Evolutionary conservation across 140 eudicot species (phyloP).

Genomic region (Cichorium intybus): DNA sequence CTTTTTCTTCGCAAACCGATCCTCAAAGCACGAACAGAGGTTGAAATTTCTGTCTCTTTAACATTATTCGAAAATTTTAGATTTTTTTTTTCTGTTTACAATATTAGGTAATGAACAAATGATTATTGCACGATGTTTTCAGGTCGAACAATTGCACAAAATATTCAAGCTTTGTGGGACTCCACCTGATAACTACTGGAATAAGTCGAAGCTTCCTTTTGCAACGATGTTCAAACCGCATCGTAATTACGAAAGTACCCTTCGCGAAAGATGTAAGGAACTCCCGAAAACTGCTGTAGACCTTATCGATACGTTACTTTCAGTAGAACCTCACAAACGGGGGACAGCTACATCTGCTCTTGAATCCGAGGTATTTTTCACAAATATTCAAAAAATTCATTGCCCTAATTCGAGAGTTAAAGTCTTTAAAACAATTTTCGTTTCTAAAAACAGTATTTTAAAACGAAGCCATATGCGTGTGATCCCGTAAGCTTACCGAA

Average conservation of each 20-base stretch:
- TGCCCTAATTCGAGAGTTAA: background rate
- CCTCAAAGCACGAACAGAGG: conserved; percentile 91
- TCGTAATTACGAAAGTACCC: conserved; percentile 60
- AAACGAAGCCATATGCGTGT: conserved; percentile 68
- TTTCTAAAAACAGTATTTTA: conserved; percentile 56
- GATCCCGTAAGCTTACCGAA: conserved; percentile 81
- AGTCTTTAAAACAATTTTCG: no score
- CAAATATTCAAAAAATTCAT: background rate
- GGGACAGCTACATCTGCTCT: conserved; percentile 85
- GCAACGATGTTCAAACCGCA: conserved; percentile 84
- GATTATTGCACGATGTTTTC: background rate
- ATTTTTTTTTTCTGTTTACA: no score
- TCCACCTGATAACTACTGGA: conserved; percentile 75
- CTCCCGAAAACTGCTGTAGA: conserved; percentile 61
- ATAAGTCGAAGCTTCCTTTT: conserved; percentile 65
- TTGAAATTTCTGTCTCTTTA: conserved; percentile 13
- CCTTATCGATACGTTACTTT: conserved; percentile 69
- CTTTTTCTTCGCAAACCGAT: conserved; percentile 70
- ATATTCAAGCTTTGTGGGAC: conserved; percentile 86
- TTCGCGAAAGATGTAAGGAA: conserved; percentile 64
- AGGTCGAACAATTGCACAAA: conserved; percentile 95
- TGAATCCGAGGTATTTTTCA: conserved; percentile 52
- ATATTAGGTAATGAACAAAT: background rate
- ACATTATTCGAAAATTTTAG: background rate
- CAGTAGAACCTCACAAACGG: conserved; percentile 64